Evolutionary conservation across 441 rosid genomes (phyloP), one percentile per base, ranked within the genome.

Genomic region (Pelargonium myrrhifolium): DNA sequence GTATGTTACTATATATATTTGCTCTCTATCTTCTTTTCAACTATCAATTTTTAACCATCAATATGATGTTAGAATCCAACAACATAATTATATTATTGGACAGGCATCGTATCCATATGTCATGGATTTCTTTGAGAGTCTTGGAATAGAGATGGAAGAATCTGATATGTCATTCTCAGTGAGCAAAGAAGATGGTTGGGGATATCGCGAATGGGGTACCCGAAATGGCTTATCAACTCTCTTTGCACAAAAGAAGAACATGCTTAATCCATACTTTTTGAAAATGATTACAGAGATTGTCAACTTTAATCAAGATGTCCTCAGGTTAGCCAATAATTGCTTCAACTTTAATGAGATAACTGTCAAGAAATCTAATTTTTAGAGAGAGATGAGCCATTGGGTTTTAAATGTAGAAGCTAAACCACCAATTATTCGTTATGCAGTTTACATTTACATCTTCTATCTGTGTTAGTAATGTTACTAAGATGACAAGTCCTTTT

Each of bases 111-210:
- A 89, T 80, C 96, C 96, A 74, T 85, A 87, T 65, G 83, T 87
- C 96, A 79, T 86, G 92, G 95, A 89, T 42, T 78, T 93, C 64
- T 90, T 89, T 22, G 97, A 90, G 83, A 80, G 56, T 9, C 92
- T 89, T 11, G 95, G 93, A 67, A 82, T 89, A 45, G 97, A 89
- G 0, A 83, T 89, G 96, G 97, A 87, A 78, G 42, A 74, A 51
- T 87, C 95, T 1, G 95, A 90, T 66, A 87, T 89, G 98, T 90
- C 98, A 45, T 88, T 93, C 53, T 78, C 97, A 1, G 93, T 89
- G 12, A 93, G 98, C 81, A 80, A 89, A 66, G 89, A 90, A 10
- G 68, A 81, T 53, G 96, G 97, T 49, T 68, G 60, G 26, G 93
- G 97, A 45, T 1, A 0, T 0, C 87, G 78, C 40, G 97, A 93